Base-by-base conservation (phyloP, 768 basidiomycete species). In the Tulasnella sp. region DNA sequence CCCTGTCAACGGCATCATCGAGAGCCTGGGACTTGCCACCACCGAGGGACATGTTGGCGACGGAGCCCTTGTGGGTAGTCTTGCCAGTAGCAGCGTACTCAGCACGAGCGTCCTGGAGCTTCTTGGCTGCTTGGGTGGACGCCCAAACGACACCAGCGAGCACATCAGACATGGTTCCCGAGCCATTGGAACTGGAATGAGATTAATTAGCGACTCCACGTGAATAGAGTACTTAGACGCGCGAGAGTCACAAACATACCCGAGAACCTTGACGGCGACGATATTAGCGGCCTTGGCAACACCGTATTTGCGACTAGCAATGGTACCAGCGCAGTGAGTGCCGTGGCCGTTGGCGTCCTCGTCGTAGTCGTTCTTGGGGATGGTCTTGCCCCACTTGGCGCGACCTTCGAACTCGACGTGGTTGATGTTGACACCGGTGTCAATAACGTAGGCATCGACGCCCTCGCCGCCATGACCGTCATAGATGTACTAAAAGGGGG, bases 11-110 rank as follows among this genome's bases (percentile, higher is more conserved):
- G 72, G 91, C 89, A 31, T 87, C 86, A 78, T 99, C 95, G 72
- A 99, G 87, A 40, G 93, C 88, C 29, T 85, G 87, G 6, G 93
- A 94, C 85, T 96, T 97, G 77, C 94, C 94, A 80, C 97, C 97
- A 78, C 97, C 97, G 72, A 99, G 91, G 82, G 91, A 93, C 97
- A 99, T 97, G 87, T 97, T 97, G 71, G 91, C 93, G 73, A 96
- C 95, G 22, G 94, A 95, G 31, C 97, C 97, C 86, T 95, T 96
- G 88, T 97, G 93, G 64, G 84, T 84, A 74, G 91, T 92, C 85
- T 88, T 90, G 74, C 93, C 92, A 25, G 93, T 94, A 38, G 87
- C 86, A 72, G 85, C 87, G 78, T 87, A 82, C 82, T 96, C 93
- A 14, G 87, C 87, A 9, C 84, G 85, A 22, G 94, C 92, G 19